Evolutionary conservation across 169 alveolate genomes (phyloP).

Genomic region (Eimeria falciformis): DNA sequence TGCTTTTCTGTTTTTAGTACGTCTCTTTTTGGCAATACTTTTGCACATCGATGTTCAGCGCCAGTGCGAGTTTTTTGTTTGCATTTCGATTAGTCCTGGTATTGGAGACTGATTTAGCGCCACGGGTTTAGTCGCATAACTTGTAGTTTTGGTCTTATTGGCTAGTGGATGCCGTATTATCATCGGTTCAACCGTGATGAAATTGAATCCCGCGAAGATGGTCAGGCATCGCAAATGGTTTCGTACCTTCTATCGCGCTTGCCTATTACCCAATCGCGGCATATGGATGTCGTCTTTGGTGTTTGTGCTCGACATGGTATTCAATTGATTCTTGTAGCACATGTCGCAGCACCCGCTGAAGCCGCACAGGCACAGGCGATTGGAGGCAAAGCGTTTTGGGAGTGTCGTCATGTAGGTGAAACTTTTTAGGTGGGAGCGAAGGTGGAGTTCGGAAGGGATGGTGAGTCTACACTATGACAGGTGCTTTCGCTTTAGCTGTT

Average conservation of each 20-base stretch:
- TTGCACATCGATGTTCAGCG: too few species aligned
- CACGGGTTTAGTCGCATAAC: neutral
- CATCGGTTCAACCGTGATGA: neutral
- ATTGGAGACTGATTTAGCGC: neutral
- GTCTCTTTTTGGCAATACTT: too few species aligned
- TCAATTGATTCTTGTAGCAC: neutral
- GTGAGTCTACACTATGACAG: too few species aligned
- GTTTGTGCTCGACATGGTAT: neutral
- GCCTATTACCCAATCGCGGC: constrained; percentile 33
- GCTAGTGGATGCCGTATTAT: too few species aligned
- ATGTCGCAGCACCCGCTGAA: neutral
- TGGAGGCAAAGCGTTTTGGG: neutral
- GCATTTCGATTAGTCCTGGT: too few species aligned
- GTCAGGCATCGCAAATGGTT: neutral
- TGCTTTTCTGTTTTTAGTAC: too few species aligned
- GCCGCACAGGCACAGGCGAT: neutral
- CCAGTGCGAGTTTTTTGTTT: too few species aligned
- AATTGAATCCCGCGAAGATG: neutral
- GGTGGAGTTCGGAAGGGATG: too few species aligned
- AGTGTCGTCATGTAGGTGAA: neutral
- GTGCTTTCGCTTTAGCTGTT: too few species aligned
- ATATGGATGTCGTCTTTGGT: neutral
- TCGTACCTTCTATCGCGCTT: neutral
- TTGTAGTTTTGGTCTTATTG: too few species aligned
- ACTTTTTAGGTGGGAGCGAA: too few species aligned